Conservation (phyloP, 495 filamentous ascomycete genomes). For the Aspergillus biplanus region DNA sequence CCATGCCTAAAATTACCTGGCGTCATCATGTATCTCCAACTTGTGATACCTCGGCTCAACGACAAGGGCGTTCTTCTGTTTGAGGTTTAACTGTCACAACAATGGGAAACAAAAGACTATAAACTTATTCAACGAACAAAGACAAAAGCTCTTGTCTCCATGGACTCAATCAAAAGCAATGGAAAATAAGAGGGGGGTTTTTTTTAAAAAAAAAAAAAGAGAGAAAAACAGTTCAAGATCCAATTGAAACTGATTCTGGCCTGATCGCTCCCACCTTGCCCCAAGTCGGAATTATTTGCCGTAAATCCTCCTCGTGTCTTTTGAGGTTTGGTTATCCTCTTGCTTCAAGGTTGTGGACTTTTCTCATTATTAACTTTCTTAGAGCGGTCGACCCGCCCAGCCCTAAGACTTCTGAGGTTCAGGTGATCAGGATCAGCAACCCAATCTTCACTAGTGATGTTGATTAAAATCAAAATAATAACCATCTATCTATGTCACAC, state of each 20-base stretch:
- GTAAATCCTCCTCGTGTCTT: not conserved
- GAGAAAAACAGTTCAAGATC: not conserved
- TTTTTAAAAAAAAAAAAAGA: no score
- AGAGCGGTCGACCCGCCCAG: not conserved
- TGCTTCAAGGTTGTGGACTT: not conserved
- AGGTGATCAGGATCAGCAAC: constrained; percentile 5
- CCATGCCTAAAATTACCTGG: constrained; percentile 11
- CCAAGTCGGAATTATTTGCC: constrained; percentile 3
- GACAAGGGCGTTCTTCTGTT: not conserved
- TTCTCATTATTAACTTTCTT: not conserved
- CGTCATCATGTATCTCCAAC: constrained; percentile 9
- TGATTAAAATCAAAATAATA: constrained; percentile 18
- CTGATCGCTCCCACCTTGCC: not conserved
- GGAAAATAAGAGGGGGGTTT: no score
- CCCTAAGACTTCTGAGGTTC: not conserved
- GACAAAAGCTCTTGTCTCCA: not conserved
- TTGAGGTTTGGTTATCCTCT: not conserved
- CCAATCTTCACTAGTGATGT: constrained; percentile 2
- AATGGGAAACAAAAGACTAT: not conserved
- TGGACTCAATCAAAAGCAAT: no score
- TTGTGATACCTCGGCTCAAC: constrained; percentile 27
- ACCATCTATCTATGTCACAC: constrained; percentile 24
- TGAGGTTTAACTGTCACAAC: not conserved
- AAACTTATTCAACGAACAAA: not conserved
- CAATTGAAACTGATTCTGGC: not conserved